Evolutionary conservation across 768 basidiomycete genomes (phyloP), one percentile per base, ranked within the genome.

Genomic region (Leccinum truebloodii): DNA sequence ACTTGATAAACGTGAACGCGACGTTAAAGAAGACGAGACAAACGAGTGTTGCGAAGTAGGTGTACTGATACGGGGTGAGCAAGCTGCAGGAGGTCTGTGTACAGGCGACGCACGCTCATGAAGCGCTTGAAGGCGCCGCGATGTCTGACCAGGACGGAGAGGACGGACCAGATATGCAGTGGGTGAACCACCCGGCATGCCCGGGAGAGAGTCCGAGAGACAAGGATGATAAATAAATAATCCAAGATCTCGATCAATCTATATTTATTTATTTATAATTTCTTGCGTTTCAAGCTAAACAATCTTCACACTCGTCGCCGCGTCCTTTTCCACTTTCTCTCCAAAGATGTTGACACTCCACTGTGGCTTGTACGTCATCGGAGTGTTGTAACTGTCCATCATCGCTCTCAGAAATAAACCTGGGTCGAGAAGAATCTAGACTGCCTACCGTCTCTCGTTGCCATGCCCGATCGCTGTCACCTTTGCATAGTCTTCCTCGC

Each of bases 51-150:
- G 77, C 81, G n/a, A 92, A 75, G 71, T 92, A 92, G n/a, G 89
- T 88, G 76, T 92, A 92, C 75, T 90, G 82, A 54, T 14, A n/a
- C 20, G 55, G 56, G 64, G 54, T 67, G 67, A 69, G 63, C 63
- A 24, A 37, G 9, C 12, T 34, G 57, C 28, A 20, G 50, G 22
- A 30, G 6, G 14, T 30, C 54, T 8, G 53, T 22, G 55, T 28
- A 10, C 8, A 48, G 34, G 4, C 30, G n/a, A 79, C 86, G 69
- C 69, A 92, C 89, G n/a, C 89, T 93, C 92, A 94, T 94, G 69
- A 94, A 81, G 54, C 92, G 82, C 76, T 89, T 92, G 82, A 94
- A 94, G 13, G 91, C 86, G 59, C 92, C 92, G 59, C 89, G 89
- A 71, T 90, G 89, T 56, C 89, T 75, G 67, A 89, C 89, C 65